Conservation (phyloP, 352 stramenopile species). For the Globisporangium cystogenes region DNA sequence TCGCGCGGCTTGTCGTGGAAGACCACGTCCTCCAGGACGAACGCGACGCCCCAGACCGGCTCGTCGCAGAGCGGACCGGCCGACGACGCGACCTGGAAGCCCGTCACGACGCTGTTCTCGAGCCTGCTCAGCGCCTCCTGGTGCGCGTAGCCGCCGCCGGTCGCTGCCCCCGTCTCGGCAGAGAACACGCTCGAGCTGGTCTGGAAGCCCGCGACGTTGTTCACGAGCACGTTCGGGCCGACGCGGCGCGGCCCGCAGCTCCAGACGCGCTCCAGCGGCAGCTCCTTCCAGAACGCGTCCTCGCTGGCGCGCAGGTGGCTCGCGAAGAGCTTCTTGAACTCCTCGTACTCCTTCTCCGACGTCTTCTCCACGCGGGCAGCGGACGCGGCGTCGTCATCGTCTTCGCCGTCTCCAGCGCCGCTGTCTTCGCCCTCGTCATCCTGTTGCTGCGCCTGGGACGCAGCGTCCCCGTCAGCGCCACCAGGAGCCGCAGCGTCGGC, state of each 20-base stretch:
- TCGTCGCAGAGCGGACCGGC: conserved; percentile 89
- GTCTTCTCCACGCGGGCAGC: neutral
- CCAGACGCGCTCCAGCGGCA: conserved; percentile 61
- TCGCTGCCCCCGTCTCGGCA: too few species aligned
- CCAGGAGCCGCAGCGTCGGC: neutral
- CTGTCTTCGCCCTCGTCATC: neutral
- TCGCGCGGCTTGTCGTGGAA: conserved; percentile 36
- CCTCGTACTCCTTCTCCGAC: conserved; percentile 9
- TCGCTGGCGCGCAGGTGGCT: conserved; percentile 38
- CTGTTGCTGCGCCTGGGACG: too few species aligned
- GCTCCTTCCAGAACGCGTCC: conserved; percentile 41
- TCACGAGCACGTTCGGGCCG: conserved; percentile 74
- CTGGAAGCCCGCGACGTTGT: conserved; percentile 52
- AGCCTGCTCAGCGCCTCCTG: conserved; percentile 41
- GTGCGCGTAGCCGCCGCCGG: conserved; percentile 10
- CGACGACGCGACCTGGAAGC: conserved; percentile 75
- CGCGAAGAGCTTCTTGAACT: conserved; percentile 39
- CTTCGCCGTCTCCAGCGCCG: neutral
- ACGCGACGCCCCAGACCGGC: conserved; percentile 86
- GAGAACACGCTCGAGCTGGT: conserved; percentile 7
- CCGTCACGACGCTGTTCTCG: conserved; percentile 77
- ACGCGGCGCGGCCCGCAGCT: conserved; percentile 68
- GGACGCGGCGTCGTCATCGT: neutral
- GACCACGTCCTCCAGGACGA: conserved; percentile 79
- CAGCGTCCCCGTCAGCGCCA: neutral